phyloP scores from a whole-genome alignment of 116 monocot species.

The Phalaenopsis hybrid region DNA sequence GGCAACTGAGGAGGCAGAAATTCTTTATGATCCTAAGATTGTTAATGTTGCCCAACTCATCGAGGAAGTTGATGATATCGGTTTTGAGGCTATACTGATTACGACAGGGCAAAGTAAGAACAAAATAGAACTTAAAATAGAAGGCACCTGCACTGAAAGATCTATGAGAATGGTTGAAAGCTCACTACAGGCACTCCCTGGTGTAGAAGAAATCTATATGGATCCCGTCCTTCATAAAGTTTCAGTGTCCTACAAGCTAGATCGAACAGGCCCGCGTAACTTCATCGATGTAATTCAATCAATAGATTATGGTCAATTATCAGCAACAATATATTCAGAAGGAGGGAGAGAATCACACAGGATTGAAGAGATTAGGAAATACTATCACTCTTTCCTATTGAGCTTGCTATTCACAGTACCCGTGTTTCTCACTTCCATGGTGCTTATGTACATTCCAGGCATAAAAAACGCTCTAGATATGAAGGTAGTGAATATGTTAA shows the following conservation, averaged over 20 bases:
- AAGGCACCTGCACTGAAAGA: conserved; percentile 37
- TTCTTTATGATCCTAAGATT: conserved; percentile 52
- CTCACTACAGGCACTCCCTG: conserved; percentile 63
- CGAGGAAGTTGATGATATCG: conserved; percentile 53
- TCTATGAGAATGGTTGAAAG: conserved; percentile 43
- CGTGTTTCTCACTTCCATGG: conserved; percentile 77
- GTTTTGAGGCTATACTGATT: conserved; percentile 66
- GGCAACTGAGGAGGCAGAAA: conserved; percentile 91
- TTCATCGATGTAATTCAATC: conserved; percentile 75
- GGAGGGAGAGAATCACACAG: conserved; percentile 33
- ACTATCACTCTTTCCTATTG: conserved; percentile 54
- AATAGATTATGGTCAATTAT: conserved; percentile 30
- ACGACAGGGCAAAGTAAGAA: conserved; percentile 61
- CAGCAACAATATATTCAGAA: conserved; percentile 67
- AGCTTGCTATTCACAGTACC: conserved; percentile 78
- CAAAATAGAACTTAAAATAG: conserved; percentile 61
- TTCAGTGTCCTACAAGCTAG: conserved; percentile 56
- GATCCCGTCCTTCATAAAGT: conserved; percentile 47
- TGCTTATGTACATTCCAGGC: conserved; percentile 85
- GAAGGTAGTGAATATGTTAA: conserved; percentile 78
- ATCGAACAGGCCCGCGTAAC: conserved; percentile 65
- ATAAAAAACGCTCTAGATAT: conserved; percentile 44
- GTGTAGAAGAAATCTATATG: conserved; percentile 39
- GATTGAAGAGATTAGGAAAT: conserved; percentile 57
- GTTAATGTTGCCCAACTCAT: conserved; percentile 33